Evolutionary conservation across 768 basidiomycete species (phyloP), one percentile per base, ranked within the genome.

Genomic region (Tylopilus intermedius): DNA sequence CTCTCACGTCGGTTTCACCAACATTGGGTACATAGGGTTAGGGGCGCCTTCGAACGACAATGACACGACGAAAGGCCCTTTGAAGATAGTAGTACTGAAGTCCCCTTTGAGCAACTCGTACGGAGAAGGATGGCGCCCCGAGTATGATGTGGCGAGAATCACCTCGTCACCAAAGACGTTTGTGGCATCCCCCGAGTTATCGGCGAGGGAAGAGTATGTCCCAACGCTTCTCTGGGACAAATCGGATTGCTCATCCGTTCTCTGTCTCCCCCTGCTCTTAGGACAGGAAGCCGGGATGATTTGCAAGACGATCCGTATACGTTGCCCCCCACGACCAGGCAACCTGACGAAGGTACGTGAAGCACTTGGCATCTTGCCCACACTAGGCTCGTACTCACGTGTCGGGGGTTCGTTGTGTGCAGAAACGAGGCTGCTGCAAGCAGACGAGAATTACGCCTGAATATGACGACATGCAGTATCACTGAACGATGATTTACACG

Each of bases 31-130:
- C 8, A 13, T 30, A 29, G 29, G 40, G 3, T 37, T 59, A 82
- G 86, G 81, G 47, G 83, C 90, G 43, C 87, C 87, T 10, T 81
- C 82, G 4, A 89, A 88, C 54, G 68, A 87, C 33, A 33, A 84
- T 80, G n/a, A 24, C 10, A 38, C 44, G n/a, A 35, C 49, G 27
- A 47, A 30, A 13, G 13, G 33, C 2, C 33, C 33, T 13, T 14
- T 14, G 13, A 35, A 35, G 33, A 35, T 8, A 35, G 33, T 2
- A 35, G 33, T 8, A 1, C 33, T 8, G 13, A 77, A 79, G 7
- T 77, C 76, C 37, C 69, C 70, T 7, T 64, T 32, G 21, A 55
- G 49, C 13, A 15, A 15, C 14, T 6, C 14, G 2, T 46, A 54
- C 2, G 56, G 49, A 21, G 50, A 40, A 27, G 27, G 6, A 32